These are phyloP conservation scores for Pythium aquatile DNA, from an alignment of 352 stramenopile genomes.

Conservation along the genomic window DNA sequence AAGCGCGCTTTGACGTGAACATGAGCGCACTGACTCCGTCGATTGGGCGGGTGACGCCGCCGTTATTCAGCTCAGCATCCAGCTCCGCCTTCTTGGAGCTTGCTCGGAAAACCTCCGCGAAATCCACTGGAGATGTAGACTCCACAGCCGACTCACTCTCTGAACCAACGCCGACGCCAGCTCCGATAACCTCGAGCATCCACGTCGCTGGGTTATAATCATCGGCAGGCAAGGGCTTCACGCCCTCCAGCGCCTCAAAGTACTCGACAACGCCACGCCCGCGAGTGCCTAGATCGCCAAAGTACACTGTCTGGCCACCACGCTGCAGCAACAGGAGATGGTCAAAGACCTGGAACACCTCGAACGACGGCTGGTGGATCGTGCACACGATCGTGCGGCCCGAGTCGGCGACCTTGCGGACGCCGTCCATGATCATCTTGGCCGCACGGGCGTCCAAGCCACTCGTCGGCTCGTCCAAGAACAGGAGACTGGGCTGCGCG, in stretches of 20 bases:
- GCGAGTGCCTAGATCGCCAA: conserved; percentile 22
- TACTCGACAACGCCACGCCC: conserved; percentile 37
- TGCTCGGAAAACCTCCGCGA: not conserved
- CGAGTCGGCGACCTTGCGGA: conserved; percentile 72
- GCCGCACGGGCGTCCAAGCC: conserved; percentile 65
- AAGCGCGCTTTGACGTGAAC: conserved; percentile 22
- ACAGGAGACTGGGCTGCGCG: conserved; percentile 72
- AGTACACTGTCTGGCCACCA: conserved; percentile 27
- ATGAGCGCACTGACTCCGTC: conserved; percentile 1
- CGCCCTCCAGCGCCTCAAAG: conserved; percentile 47
- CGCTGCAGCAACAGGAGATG: conserved; percentile 25
- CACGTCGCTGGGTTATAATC: conserved; percentile 55
- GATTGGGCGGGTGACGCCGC: not conserved
- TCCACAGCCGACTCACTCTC: not conserved
- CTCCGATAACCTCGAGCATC: conserved; percentile 47
- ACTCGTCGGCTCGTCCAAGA: conserved; percentile 75
- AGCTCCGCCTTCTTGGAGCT: conserved; percentile 7
- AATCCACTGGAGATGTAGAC: not conserved
- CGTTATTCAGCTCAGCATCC: conserved; percentile 2
- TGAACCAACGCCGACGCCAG: conserved; percentile 25
- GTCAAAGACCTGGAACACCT: conserved; percentile 32
- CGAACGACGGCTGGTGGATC: conserved; percentile 30
- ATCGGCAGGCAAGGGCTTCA: conserved; percentile 27
- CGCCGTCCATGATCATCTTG: conserved; percentile 73
- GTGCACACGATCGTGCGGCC: conserved; percentile 31